Evolutionary conservation across 805 yeast species (phyloP).

Genomic region (Lipomyces spencermartinsiae): DNA sequence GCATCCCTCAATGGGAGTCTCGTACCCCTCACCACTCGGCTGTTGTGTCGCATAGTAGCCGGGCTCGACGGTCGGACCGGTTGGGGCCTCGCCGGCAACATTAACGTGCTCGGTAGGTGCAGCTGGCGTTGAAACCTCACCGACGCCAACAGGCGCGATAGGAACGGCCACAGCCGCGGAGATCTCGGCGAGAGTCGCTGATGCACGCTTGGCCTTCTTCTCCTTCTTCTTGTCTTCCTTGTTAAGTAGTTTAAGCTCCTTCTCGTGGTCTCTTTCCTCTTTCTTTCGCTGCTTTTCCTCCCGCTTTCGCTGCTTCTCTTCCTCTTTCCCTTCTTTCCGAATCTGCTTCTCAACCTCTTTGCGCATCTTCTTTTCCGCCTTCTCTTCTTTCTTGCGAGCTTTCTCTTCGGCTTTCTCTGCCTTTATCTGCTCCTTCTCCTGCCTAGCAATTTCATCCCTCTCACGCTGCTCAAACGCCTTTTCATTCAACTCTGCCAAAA

Average conservation of each 20-base stretch:
- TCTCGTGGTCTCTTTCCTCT: not conserved
- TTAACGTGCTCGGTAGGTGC: not conserved
- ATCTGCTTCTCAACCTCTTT: slow-evolving; percentile 5
- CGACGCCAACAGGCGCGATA: not conserved
- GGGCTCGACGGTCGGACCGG: not conserved
- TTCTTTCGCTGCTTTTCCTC: not conserved
- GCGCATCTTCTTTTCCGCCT: slow-evolving; percentile 10
- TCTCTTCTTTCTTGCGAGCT: slow-evolving; percentile 14
- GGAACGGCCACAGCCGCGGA: not conserved
- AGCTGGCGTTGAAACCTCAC: not conserved
- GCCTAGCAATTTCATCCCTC: slow-evolving; percentile 36
- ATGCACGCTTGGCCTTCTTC: not conserved
- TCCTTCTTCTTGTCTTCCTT: slow-evolving; percentile 14
- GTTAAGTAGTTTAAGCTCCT: slow-evolving; percentile 9
- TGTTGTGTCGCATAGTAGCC: not conserved
- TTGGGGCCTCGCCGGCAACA: not conserved
- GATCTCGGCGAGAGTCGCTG: not conserved
- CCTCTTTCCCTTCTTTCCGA: slow-evolving; percentile 1
- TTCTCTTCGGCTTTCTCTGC: slow-evolving; percentile 15
- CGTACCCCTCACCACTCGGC: not conserved
- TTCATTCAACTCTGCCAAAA: slow-evolving; percentile 70
- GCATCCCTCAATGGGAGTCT: not conserved
- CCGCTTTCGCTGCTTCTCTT: not conserved
- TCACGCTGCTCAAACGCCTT: slow-evolving; percentile 75
- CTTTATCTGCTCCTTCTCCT: slow-evolving; percentile 35